A percentile compares a stretch with the other conserved stretches of the same genome.
Evolutionary conservation across 163 green algal species (phyloP).

Genomic region (Prototheca stagnorum): DNA sequence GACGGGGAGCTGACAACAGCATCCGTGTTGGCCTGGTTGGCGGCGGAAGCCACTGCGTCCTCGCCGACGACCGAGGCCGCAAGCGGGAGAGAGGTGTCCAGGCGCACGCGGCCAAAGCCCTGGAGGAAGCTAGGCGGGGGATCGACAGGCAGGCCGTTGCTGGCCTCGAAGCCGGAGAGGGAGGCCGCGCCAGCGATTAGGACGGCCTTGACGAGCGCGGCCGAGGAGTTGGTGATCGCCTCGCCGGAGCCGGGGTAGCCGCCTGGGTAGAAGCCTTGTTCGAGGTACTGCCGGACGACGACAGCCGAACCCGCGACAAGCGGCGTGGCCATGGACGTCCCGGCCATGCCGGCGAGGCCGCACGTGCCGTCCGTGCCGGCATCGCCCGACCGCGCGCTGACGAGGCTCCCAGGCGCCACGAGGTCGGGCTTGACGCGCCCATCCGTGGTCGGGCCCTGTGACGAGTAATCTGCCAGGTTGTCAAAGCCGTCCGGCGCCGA

Average conservation of each 20-base stretch:
- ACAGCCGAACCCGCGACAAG: conserved; percentile 52
- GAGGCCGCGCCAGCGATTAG: conserved; percentile 62
- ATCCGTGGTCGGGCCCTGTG: conserved; percentile 57
- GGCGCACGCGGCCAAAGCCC: conserved; percentile 50
- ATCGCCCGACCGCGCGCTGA: conserved; percentile 3
- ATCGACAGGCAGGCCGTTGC: conserved; percentile 47
- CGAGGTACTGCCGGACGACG: conserved; percentile 80
- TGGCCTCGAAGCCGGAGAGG: conserved; percentile 43
- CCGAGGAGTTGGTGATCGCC: background rate
- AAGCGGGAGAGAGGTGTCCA: conserved; percentile 8
- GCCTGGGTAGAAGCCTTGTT: conserved; percentile 68
- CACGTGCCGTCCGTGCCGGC: background rate
- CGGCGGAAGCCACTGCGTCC: too few relatives aligned
- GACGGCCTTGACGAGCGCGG: conserved; percentile 68
- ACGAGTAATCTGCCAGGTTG: conserved; percentile 67
- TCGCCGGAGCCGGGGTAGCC: conserved; percentile 22
- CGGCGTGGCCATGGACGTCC: conserved; percentile 83
- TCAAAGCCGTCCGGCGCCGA: conserved; percentile 26
- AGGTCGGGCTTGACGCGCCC: conserved; percentile 84
- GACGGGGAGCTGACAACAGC: too few relatives aligned
- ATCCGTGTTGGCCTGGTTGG: too few relatives aligned
- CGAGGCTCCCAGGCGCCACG: conserved; percentile 45
- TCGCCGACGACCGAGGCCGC: conserved; percentile 3
- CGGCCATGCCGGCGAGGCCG: conserved; percentile 16
- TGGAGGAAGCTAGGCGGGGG: conserved; percentile 42